Evolutionary conservation across 2,329 filamentous ascomycete species (phyloP), one percentile per base, ranked within the genome.

Genomic region (Hypoxylon sp.): DNA sequence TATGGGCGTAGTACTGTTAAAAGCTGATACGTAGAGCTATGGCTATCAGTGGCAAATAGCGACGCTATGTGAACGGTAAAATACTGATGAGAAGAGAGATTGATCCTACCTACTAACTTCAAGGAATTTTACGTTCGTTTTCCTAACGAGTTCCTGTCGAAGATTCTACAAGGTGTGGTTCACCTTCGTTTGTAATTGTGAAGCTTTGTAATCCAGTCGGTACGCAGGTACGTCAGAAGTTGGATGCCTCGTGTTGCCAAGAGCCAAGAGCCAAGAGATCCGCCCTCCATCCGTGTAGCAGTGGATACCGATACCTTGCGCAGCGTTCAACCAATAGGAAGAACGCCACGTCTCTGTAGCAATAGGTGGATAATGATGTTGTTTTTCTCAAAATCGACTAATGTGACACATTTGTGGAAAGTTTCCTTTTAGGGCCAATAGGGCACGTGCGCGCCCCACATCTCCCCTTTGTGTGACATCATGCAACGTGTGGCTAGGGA

Each of bases 161-260:
- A 72, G 68, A 63, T 74, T 72, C 68, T 74, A 70, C 72, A 72
- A 70, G 65, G 46, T 63, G 63, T 56, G 32, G 41, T 30, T 55
- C 29, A 46, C 46, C 61, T 65, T 27, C 29, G 56, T 62, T 65
- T 27, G 76, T 64, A 70, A 69, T 7, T 39, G n/a, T 39, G 34
- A 39, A 78, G 79, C 79, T 81, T 81, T 79, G 79, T 81, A 81
- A 81, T 81, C 61, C 50, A 48, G 23, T 37, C 11, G 32, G 52
- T 54, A 53, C 32, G 6, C 11, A 30, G 52, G 37, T 68, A 68
- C 66, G 66, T 68, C 62, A 66, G 58, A 68, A 57, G 51, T 21
- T 47, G 60, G 61, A 61, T 65, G 65, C 61, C 65, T 65, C 25
- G n/a, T n/a, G n/a, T n/a, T n/a, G n/a, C n/a, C n/a, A n/a, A n/a